phyloP scores from a whole-genome alignment of 1,284 basidiomycete species.

The Boletus smithii region DNA sequence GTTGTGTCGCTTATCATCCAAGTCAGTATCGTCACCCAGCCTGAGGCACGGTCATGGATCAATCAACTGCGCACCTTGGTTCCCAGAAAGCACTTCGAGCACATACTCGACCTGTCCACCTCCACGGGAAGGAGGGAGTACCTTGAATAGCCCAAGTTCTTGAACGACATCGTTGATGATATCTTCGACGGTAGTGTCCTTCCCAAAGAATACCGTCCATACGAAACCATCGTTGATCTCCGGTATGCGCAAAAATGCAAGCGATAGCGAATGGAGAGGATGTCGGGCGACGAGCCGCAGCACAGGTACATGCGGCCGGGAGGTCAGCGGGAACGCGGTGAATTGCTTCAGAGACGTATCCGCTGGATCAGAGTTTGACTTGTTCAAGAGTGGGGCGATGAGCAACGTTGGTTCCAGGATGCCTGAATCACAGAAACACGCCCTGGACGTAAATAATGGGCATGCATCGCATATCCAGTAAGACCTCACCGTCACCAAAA shows the following conservation, averaged over 20 bases:
- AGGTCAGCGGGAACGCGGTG: conserved; percentile 69
- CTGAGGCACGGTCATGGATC: not conserved
- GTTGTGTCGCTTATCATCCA: conserved; percentile 11
- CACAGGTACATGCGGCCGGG: conserved; percentile 63
- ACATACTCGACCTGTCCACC: conserved; percentile 59
- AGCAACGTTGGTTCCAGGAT: conserved; percentile 44
- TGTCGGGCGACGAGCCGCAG: conserved; percentile 73
- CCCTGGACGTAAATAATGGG: conserved; percentile 8
- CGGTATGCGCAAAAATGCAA: conserved; percentile 69
- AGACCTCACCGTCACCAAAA: conserved; percentile 61
- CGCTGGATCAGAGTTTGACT: conserved; percentile 23
- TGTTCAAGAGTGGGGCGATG: conserved; percentile 55
- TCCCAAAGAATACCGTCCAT: conserved; percentile 63
- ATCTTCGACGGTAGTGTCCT: conserved; percentile 49
- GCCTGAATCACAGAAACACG: conserved; percentile 48
- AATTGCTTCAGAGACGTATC: too few relatives aligned
- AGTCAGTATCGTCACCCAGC: not conserved
- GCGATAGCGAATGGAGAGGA: conserved; percentile 50
- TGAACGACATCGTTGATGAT: conserved; percentile 54
- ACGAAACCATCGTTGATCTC: conserved; percentile 73
- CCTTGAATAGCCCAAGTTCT: conserved; percentile 67
- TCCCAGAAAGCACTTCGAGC: conserved; percentile 41
- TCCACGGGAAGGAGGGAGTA: conserved; percentile 57
- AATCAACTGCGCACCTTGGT: conserved; percentile 13
- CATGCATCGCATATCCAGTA: not conserved